Evolutionary conservation across 2,329 filamentous ascomycete species (phyloP).

Genomic region (Orbilia ellipsospora): DNA sequence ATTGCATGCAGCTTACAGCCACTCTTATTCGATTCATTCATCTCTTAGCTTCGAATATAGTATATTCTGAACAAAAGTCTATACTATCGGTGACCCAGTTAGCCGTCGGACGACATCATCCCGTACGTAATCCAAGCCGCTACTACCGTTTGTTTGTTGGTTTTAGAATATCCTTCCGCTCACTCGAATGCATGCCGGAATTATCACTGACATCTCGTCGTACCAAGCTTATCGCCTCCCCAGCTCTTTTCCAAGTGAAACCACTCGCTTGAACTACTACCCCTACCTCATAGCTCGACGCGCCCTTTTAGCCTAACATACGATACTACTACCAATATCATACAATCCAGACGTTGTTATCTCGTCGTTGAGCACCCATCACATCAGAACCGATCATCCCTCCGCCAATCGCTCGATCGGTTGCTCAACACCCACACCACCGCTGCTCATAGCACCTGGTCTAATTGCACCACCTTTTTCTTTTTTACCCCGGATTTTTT

Average conservation of each 20-base stretch:
- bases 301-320: slow-evolving; percentile 8
- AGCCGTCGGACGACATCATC: slow-evolving; percentile 24
- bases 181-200: too few species aligned
- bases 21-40: neutral
- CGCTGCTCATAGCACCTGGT: too few species aligned
- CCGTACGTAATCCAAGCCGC: slow-evolving; percentile 31
- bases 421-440: slow-evolving; percentile 20
- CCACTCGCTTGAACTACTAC: neutral
- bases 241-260: neutral
- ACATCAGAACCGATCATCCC: too few species aligned
- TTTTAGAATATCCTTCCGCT: neutral
- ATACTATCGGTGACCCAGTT: neutral
- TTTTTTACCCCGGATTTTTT: slow-evolving; percentile 37
- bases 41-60: neutral
- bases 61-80: neutral
- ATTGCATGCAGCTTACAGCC: neutral
- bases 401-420: slow-evolving; percentile 8
- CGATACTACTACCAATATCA: neutral
- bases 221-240: slow-evolving; percentile 12
- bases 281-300: neutral
- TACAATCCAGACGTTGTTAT: too few species aligned
- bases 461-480: neutral
- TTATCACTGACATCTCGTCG: too few species aligned
- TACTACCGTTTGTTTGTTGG: slow-evolving; percentile 9
- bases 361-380: too few species aligned